These are phyloP conservation scores for Penicillium taxi DNA, from an alignment of 495 filamentous ascomycete species.

Conservation along the genomic window DNA sequence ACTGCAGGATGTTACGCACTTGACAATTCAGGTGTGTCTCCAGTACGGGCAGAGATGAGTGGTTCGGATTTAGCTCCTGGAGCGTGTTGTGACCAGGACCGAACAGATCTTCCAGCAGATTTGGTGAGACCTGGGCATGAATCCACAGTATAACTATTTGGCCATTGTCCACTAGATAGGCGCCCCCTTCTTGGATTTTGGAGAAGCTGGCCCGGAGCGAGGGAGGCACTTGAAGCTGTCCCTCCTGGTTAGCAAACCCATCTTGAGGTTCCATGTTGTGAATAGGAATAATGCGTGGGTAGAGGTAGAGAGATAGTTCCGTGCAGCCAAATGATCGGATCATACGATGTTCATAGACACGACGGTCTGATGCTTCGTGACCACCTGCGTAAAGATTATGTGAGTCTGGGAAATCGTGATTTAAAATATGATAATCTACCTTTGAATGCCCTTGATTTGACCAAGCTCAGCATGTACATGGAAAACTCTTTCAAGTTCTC, in stretches of 20 bases:
- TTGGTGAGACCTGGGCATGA: conserved; percentile 64
- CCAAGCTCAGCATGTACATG: conserved; percentile 91
- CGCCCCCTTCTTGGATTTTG: conserved; percentile 86
- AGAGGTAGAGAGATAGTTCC: conserved; percentile 87
- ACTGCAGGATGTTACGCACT: conserved; percentile 87
- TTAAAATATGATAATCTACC: conserved; percentile 29
- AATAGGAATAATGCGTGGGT: conserved; percentile 84
- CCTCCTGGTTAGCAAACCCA: conserved; percentile 82
- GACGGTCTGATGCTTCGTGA: conserved; percentile 81
- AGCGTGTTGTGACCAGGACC: conserved; percentile 67
- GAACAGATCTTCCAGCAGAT: conserved; percentile 86
- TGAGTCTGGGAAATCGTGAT: conserved; percentile 1
- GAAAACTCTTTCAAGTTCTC: conserved; percentile 94
- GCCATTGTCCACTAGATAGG: conserved; percentile 96
- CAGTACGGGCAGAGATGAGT: conserved; percentile 60
- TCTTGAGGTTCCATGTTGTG: conserved; percentile 72
- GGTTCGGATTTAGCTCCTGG: conserved; percentile 67
- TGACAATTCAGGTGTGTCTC: conserved; percentile 93
- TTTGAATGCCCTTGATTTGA: conserved; percentile 92
- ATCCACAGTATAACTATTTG: conserved; percentile 88
- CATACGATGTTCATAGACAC: conserved; percentile 85
- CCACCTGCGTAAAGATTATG: conserved; percentile 41
- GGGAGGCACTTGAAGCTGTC: conserved; percentile 69
- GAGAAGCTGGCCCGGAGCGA: conserved; percentile 75
- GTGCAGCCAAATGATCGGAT: conserved; percentile 76